Evolutionary conservation across 495 filamentous ascomycete species (phyloP).

Genomic region (Poronia punctata): DNA sequence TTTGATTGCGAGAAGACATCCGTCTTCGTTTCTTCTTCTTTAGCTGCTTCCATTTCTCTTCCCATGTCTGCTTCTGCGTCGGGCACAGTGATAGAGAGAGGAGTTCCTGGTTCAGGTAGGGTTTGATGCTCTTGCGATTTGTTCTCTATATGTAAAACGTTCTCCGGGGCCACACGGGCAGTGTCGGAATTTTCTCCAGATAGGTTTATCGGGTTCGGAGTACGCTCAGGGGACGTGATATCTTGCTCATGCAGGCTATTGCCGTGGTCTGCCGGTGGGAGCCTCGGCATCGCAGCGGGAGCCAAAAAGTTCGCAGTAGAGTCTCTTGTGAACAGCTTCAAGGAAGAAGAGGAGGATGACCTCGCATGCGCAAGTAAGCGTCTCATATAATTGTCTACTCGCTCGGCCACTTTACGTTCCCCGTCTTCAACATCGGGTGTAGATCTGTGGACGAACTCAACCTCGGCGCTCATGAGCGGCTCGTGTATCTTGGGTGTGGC

Average conservation of each 20-base stretch:
- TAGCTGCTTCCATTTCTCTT: neutral
- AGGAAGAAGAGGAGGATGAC: neutral
- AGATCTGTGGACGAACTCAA: neutral
- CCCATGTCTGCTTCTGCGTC: neutral
- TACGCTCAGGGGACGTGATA: no score
- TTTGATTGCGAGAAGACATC: conserved; percentile 20
- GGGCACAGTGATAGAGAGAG: no score
- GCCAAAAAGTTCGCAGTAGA: conserved; percentile 3
- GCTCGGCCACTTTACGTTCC: neutral
- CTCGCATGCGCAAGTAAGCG: neutral
- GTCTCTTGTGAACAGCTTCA: neutral
- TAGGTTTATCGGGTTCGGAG: no score
- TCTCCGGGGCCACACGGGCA: no score
- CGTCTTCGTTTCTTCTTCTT: neutral
- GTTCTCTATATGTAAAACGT: no score
- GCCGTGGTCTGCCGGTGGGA: no score
- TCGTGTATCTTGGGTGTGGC: conserved; percentile 1
- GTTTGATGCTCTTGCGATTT: no score
- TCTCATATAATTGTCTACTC: conserved; percentile 2
- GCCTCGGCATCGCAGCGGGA: no score
- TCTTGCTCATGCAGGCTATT: no score
- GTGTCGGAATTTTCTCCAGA: no score
- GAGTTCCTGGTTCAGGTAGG: no score
- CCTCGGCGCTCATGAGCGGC: neutral
- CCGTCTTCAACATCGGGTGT: neutral